Evolutionary conservation across 2,329 filamentous ascomycete species (phyloP).

Genomic region (Cryphonectria naterciae): DNA sequence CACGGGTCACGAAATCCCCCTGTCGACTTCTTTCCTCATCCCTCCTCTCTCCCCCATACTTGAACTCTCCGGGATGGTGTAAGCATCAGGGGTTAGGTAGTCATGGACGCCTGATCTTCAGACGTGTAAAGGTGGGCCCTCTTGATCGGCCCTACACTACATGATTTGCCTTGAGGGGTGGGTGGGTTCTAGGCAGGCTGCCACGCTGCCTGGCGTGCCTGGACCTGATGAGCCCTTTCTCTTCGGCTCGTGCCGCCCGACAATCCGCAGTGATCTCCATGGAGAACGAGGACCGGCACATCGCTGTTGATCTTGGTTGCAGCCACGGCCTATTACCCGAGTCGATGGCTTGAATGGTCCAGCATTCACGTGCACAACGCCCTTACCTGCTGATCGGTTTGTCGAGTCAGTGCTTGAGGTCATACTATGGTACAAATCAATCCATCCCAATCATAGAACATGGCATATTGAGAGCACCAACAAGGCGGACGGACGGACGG

Average conservation of each 20-base stretch:
- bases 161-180: neutral
- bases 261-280: neutral
- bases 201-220: neutral
- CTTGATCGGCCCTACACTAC: neutral
- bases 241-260: conserved; percentile 5
- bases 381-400: neutral
- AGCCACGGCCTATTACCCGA: neutral
- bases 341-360: neutral
- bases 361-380: neutral
- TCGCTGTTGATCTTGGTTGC: neutral
- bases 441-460: neutral
- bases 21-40: neutral
- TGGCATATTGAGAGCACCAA: neutral
- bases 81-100: neutral
- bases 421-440: neutral
- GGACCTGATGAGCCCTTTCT: neutral
- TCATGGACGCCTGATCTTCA: conserved; percentile 5
- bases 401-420: neutral
- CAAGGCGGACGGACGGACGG: neutral
- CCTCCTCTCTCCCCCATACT: neutral
- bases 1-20: neutral
- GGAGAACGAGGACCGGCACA: neutral
- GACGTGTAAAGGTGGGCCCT: neutral
- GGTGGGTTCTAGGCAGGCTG: neutral
- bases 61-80: neutral